phyloP scores from a whole-genome alignment of 805 yeast genomes.

The Blastobotrys chiropterorum region DNA sequence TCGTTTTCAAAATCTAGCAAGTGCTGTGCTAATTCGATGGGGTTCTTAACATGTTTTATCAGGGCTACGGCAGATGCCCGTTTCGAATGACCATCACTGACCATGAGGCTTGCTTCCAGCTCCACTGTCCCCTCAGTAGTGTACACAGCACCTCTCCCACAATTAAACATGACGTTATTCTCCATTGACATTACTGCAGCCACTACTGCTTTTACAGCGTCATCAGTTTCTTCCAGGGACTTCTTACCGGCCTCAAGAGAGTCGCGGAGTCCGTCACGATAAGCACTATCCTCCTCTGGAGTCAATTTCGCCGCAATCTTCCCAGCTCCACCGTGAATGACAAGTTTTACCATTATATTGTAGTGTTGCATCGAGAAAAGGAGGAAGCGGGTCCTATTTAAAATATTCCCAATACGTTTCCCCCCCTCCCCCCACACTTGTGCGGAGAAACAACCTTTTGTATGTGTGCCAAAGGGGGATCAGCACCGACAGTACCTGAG shows the following conservation, averaged over 20 bases:
- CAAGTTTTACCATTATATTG: not conserved
- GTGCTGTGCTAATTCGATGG: not conserved
- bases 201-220: not conserved
- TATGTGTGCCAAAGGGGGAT: too few species aligned
- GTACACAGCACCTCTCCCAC: not conserved
- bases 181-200: not conserved
- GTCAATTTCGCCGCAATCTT: not conserved
- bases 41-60: slow-evolving; percentile 1
- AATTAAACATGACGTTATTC: not conserved
- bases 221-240: not conserved
- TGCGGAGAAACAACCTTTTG: too few species aligned
- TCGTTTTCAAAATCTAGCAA: not conserved
- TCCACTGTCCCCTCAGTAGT: not conserved
- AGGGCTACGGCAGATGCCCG: not conserved
- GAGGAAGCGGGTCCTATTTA: too few species aligned
- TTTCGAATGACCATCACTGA: not conserved
- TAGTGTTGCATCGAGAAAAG: too few species aligned
- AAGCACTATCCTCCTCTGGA: not conserved
- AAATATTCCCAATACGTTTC: not conserved
- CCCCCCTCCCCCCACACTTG: not conserved
- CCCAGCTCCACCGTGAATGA: slow-evolving; percentile 1
- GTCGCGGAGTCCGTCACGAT: not conserved
- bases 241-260: not conserved
- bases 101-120: not conserved
- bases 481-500: too few species aligned